These are phyloP conservation scores for Eremothecium sinecaudum DNA, from an alignment of 1,139 yeast genomes.

Conservation along the genomic window DNA sequence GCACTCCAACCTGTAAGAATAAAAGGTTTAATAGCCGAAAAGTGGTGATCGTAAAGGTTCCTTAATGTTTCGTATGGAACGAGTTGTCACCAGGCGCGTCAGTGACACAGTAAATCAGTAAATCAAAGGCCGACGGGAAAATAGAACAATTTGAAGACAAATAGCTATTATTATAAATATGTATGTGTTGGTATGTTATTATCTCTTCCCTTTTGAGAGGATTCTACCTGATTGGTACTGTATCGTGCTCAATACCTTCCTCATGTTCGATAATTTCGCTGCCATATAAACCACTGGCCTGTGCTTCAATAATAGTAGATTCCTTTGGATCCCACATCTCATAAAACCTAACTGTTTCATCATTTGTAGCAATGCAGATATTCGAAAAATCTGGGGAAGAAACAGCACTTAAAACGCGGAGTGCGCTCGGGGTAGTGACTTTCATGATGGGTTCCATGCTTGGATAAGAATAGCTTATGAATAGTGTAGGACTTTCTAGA, in stretches of 20 bases:
- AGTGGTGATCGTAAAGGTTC: too few relatives aligned
- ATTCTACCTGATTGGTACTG: constrained; percentile 3
- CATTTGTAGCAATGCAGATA: constrained; percentile 67
- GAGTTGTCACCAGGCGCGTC: not conserved
- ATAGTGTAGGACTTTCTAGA: constrained; percentile 36
- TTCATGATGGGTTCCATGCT: constrained; percentile 41
- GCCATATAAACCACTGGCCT: constrained; percentile 41
- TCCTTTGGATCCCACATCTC: constrained; percentile 48
- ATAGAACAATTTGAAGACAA: constrained; percentile 4
- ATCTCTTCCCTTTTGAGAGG: constrained; percentile 16
- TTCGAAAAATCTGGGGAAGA: constrained; percentile 52
- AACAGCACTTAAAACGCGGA: constrained; percentile 58
- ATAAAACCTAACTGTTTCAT: constrained; percentile 66
- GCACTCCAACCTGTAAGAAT: too few relatives aligned
- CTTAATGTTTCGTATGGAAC: too few relatives aligned
- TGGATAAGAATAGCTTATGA: constrained; percentile 61
- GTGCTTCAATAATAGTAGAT: constrained; percentile 33
- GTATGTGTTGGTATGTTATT: constrained; percentile 21
- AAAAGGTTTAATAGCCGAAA: too few relatives aligned
- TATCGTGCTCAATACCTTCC: constrained; percentile 39
- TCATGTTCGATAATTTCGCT: constrained; percentile 49
- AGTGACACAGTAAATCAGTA: not conserved
- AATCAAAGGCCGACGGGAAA: too few relatives aligned
- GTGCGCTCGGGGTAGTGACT: constrained; percentile 44
- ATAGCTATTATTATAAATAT: constrained; percentile 6